Evolutionary conservation across 2,329 filamentous ascomycete genomes (phyloP).

Genomic region (Fusarium pininemorale): DNA sequence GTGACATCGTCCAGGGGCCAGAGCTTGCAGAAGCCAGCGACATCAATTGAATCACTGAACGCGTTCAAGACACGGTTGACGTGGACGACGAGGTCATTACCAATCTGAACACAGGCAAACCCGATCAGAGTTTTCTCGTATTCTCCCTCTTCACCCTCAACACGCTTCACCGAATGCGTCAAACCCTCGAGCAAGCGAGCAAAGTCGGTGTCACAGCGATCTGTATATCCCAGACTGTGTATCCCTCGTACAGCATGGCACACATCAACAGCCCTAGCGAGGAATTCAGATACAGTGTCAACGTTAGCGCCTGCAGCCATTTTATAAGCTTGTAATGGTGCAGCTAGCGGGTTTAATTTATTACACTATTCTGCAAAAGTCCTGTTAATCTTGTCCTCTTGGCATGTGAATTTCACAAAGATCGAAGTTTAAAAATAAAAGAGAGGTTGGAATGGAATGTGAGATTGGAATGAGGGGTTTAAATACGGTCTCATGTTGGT

Average conservation of each 20-base stretch:
- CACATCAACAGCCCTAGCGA: constrained; percentile 23
- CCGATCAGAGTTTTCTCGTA: neutral
- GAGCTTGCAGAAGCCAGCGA: constrained; percentile 5
- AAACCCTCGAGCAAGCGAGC: neutral
- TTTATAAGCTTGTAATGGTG: constrained; percentile 46
- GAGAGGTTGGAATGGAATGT: constrained; percentile 5
- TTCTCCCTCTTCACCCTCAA: neutral
- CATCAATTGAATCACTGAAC: neutral
- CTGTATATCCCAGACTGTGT: constrained; percentile 2
- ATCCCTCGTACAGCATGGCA: constrained; percentile 6
- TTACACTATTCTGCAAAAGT: neutral
- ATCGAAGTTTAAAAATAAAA: neutral
- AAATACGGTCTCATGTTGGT: constrained; percentile 22
- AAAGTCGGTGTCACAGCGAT: constrained; percentile 10
- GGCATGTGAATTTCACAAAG: neutral
- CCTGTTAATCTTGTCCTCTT: neutral
- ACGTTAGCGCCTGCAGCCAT: constrained; percentile 35
- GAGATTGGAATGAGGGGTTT: constrained; percentile 27
- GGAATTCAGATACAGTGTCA: constrained; percentile 20
- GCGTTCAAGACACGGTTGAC: constrained; percentile 17
- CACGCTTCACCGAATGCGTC: neutral
- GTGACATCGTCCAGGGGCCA: constrained; percentile 36
- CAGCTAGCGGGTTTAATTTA: constrained; percentile 1
- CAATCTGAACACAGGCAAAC: constrained; percentile 40
- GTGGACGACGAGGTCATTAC: constrained; percentile 38